A percentile compares a stretch with the other conserved stretches of the same genome.
These are phyloP conservation scores for Leccinum ponderosum DNA, from an alignment of 1,284 basidiomycete genomes.

Conservation along the genomic window DNA sequence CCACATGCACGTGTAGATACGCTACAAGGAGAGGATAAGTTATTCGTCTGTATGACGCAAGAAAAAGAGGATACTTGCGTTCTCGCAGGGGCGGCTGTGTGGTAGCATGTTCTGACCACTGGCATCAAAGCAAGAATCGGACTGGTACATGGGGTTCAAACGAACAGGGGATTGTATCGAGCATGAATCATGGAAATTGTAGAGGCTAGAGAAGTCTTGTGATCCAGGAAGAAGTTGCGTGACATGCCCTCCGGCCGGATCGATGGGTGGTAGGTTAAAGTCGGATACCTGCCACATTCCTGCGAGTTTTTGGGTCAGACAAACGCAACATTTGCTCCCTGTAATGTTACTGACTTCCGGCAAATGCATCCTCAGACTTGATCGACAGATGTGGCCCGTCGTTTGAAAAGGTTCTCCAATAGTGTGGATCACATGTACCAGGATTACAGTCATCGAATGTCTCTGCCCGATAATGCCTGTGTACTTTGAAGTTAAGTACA, in stretches of 20 bases:
- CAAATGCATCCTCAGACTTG: background rate
- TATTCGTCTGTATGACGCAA: too few species aligned
- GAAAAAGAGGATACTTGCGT: background rate
- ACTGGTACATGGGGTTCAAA: background rate
- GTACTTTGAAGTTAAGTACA: conserved; percentile 1
- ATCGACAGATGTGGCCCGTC: background rate
- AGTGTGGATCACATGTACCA: background rate
- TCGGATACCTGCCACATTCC: background rate
- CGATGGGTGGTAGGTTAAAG: too few species aligned
- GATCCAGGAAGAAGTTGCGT: background rate
- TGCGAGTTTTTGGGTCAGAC: conserved; percentile 5
- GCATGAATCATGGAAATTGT: background rate
- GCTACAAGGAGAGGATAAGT: background rate
- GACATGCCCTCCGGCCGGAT: background rate
- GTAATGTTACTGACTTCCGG: conserved; percentile 7
- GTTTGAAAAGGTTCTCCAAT: too few species aligned
- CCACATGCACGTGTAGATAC: conserved; percentile 16
- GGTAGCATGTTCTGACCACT: too few species aligned
- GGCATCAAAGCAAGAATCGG: background rate
- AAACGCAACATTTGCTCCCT: background rate
- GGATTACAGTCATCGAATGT: background rate
- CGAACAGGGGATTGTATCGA: background rate
- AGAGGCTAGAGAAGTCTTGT: too few species aligned
- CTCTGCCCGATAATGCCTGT: background rate
- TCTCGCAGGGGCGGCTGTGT: background rate